Evolutionary conservation across 1,284 basidiomycete genomes (phyloP), one percentile per base, ranked within the genome.

Genomic region (Phlebopus sp.): DNA sequence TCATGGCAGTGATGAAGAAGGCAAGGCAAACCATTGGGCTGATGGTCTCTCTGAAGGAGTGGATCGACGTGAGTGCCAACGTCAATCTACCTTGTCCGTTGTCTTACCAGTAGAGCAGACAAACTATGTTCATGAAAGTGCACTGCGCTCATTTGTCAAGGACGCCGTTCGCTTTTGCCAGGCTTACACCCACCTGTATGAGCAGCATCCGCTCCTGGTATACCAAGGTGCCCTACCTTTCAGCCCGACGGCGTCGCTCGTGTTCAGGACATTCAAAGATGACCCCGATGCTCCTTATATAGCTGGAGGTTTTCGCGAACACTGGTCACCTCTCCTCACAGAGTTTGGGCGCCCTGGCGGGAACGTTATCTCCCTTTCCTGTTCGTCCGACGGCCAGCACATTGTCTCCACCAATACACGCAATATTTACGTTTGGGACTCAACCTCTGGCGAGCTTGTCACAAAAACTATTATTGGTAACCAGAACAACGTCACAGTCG

Each of bases 131-230:
- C 37, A 43, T 29, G 50, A 66, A n/a, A 50, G 48, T 35, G 47
- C 44, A 18, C 49, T 64, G 40, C 5, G 44, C 38, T 31, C 10
- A 7, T 64, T 60, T 39, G 32, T 32, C 18, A 53, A 49, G 43
- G 66, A 68, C 29, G 54, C 59, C 14, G 51, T 59, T 21, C 65
- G 65, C 19, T 65, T 65, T 39, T 66, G 61, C 38, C 63, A 67
- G 39, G 62, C 66, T 3, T 65, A 58, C 46, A 52, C 55, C 25
- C 55, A 61, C 4, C 55, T 50, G 3, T 69, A 67, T 40, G 67
- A 65, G 47, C 62, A 65, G 17, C 67, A 69, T 38, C 67, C 63
- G 8, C 62, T 67, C n/a, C 44, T 65, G 18, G 67, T 65, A 19
- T 69, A 69, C 47, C 53, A 54, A 27, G 58, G 63, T 9, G 67